Base-by-base conservation (phyloP, 2,329 filamentous ascomycete species). In the Cercospora citrullina region DNA sequence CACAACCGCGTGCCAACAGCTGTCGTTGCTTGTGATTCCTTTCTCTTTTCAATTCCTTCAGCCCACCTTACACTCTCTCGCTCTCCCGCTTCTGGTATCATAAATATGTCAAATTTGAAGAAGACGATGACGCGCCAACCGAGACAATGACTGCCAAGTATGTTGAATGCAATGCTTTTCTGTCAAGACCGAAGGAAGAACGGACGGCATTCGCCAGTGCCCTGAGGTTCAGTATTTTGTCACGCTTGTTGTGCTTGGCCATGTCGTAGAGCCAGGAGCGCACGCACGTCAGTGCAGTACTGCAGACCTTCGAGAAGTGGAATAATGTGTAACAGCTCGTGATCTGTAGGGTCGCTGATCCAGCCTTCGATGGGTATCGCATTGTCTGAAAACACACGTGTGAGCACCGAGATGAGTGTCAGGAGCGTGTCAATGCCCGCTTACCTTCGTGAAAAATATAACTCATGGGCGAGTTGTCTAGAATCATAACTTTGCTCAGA, bases 361-460 rank as follows among this genome's bases (percentile, higher is more conserved):
- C 95, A 99, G 77, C 95, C 95, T 83, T 98, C 94, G 78, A 99
- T 98, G 3, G 95, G 95, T 76, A 99, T 97, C 61, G 95, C 95
- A 82, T 99, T 99, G 80, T 99, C 95, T 99, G 28, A 30, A 55
- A 60, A 26, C 53, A 23, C 12, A 51, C 64, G 42, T 61, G 51
- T 63, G 51, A 63, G 31, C 30, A 42, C 66, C 59, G 66, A 65
- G 31, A 66, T 23, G 16, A 59, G 45, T 60, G n/a, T 12, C 16
- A 6, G 16, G 39, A 16, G 26, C 26, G 3, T n/a, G 30, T 5
- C 14, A 7, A n/a, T 4, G 12, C 45, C 18, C 45, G 78, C 87
- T 77, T 83, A 95, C 95, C 94, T 89, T 97, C 93, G 78, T 98
- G 94, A 81, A 98, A 98, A 82, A 97, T 92, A 82, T 98, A 99